A percentile compares a stretch with the other conserved stretches of the same genome.
These are phyloP conservation scores for Jasminum sambac DNA, from an alignment of 257 asterid genomes.

Conservation along the genomic window DNA sequence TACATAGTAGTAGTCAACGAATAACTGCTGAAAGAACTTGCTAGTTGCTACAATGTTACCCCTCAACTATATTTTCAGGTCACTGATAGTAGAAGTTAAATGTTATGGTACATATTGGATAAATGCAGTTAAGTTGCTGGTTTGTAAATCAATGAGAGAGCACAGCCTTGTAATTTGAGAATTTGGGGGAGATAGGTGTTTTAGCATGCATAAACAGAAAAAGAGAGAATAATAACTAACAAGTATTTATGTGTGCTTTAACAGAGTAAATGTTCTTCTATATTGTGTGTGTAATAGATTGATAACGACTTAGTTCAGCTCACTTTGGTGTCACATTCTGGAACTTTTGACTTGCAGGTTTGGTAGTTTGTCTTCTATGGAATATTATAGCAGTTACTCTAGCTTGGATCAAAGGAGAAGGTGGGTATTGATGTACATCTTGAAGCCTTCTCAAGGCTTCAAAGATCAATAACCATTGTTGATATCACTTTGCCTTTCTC, in stretches of 20 bases:
- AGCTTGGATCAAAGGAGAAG: conserved; percentile 86
- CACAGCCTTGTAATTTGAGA: background rate
- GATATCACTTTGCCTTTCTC: conserved; percentile 14
- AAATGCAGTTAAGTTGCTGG: background rate
- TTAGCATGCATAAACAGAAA: background rate
- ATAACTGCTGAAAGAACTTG: background rate
- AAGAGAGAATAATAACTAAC: background rate
- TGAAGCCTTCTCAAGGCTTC: conserved; percentile 9
- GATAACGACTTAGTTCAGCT: conserved; percentile 15
- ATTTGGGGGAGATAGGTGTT: background rate
- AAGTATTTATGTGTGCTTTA: background rate
- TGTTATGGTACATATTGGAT: no score
- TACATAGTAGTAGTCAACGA: background rate
- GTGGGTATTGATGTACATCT: conserved; percentile 37
- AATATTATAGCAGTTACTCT: conserved; percentile 64
- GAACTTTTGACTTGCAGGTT: conserved; percentile 50
- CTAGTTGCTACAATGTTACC: background rate
- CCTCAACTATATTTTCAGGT: background rate
- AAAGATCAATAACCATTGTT: conserved; percentile 20
- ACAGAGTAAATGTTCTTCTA: background rate
- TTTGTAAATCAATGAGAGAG: background rate
- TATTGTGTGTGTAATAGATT: background rate
- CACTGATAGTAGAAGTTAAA: background rate
- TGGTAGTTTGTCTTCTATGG: conserved; percentile 69
- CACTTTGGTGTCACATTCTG: conserved; percentile 22